phyloP scores from a whole-genome alignment of 305 asterid species.

The Fraxinus latifolia region DNA sequence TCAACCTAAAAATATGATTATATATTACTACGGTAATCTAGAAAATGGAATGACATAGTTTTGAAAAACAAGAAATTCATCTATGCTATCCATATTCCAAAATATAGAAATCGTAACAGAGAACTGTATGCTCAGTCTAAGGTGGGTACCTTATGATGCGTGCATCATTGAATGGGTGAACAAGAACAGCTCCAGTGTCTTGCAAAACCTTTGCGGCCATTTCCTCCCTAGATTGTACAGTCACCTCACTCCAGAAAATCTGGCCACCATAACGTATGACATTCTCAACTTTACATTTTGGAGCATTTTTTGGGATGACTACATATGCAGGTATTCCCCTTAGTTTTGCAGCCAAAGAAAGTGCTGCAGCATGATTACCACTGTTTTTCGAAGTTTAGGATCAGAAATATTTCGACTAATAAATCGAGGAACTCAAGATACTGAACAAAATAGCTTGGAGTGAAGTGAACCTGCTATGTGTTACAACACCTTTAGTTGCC shows the following conservation, averaged over 20 bases:
- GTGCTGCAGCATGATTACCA: conserved; percentile 97
- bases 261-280: conserved; percentile 77
- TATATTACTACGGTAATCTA: background rate
- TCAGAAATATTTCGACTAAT: conserved; percentile 25
- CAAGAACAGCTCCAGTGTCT: conserved; percentile 70
- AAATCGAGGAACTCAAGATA: conserved; percentile 8
- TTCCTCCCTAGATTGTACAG: conserved; percentile 68
- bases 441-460: conserved; percentile 7
- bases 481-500: conserved; percentile 80
- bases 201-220: conserved; percentile 59
- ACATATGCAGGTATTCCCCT: conserved; percentile 85
- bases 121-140: background rate
- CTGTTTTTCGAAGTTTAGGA: conserved; percentile 34
- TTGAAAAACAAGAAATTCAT: background rate
- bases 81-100: background rate
- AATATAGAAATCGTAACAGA: background rate
- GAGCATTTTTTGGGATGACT: conserved; percentile 78
- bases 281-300: conserved; percentile 90
- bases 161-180: conserved; percentile 81
- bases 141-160: conserved; percentile 62
- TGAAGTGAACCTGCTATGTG: conserved; percentile 87
- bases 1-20: background rate
- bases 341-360: conserved; percentile 83
- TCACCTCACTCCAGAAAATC: conserved; percentile 69
- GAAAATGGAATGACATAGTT: background rate